Evolutionary conservation across 495 filamentous ascomycete genomes (phyloP).

Genomic region (Lasiosphaeria ovina): DNA sequence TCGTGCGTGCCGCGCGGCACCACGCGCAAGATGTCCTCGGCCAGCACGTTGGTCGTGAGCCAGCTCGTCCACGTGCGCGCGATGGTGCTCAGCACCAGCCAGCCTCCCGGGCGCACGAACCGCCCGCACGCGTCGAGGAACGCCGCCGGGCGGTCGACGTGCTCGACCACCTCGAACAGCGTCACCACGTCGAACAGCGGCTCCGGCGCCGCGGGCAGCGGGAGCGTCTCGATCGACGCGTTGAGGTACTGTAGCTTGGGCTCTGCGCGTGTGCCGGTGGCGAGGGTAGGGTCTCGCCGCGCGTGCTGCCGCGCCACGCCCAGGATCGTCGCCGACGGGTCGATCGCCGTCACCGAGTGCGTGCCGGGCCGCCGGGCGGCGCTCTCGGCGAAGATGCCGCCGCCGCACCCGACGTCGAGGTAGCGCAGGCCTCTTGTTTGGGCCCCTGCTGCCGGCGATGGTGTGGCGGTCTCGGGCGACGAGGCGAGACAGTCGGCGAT

Average conservation of each 20-base stretch:
- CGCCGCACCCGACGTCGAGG: conserved; percentile 94
- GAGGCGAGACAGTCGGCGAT: conserved; percentile 67
- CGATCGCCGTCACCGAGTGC: conserved; percentile 72
- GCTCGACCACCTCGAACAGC: conserved; percentile 92
- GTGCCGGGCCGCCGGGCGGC: conserved; percentile 74
- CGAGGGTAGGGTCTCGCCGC: conserved; percentile 60
- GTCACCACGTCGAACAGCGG: conserved; percentile 69
- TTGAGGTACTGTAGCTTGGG: conserved; percentile 67
- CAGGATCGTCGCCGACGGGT: conserved; percentile 77
- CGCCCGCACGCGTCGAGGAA: conserved; percentile 68
- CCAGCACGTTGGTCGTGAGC: conserved; percentile 86
- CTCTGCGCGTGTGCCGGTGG: conserved; percentile 29
- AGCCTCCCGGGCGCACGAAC: conserved; percentile 86
- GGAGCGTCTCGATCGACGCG: conserved; percentile 65
- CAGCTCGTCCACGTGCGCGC: conserved; percentile 82
- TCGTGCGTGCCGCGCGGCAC: conserved; percentile 93
- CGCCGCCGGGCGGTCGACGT: conserved; percentile 66
- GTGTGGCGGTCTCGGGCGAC: conserved; percentile 8
- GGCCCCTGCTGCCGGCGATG: conserved; percentile 11
- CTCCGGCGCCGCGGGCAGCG: conserved; percentile 26
- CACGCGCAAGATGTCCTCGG: conserved; percentile 82
- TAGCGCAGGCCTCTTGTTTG: conserved; percentile 50
- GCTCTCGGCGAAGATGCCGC: conserved; percentile 92
- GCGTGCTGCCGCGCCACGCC: conserved; percentile 74
- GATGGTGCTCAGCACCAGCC: conserved; percentile 89